These are phyloP conservation scores for Camelina hispida DNA, from an alignment of 345 rosid species.

Conservation along the genomic window DNA sequence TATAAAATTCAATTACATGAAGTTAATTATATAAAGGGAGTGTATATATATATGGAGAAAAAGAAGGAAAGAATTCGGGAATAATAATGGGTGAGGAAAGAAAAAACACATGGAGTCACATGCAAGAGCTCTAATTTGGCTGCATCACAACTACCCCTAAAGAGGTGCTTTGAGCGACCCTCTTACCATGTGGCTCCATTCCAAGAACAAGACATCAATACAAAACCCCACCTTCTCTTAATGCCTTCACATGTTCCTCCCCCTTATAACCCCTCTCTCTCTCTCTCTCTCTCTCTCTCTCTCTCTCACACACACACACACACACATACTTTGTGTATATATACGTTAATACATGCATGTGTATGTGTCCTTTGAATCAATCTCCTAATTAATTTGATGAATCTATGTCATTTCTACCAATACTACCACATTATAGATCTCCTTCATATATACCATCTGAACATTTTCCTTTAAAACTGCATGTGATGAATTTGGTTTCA, in stretches of 20 bases:
- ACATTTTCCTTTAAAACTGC: background rate
- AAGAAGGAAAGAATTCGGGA: slow-evolving; percentile 14
- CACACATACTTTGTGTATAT: background rate
- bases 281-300: slow-evolving; percentile 14
- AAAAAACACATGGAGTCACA: slow-evolving; percentile 52
- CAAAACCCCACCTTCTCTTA: slow-evolving; percentile 48
- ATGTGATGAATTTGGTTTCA: background rate
- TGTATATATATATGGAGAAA: background rate
- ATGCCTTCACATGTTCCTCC: slow-evolving; percentile 46
- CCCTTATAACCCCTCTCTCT: slow-evolving; percentile 24
- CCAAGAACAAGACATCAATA: slow-evolving; percentile 48
- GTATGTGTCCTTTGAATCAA: slow-evolving; percentile 23
- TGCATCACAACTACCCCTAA: slow-evolving; percentile 48
- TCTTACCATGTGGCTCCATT: slow-evolving; percentile 48
- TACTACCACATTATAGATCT: background rate
- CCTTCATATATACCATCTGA: background rate
- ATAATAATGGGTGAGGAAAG: slow-evolving; percentile 39
- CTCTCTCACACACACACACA: background rate
- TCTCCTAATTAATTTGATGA: slow-evolving; percentile 23
- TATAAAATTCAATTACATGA: background rate
- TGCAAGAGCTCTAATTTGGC: slow-evolving; percentile 48
- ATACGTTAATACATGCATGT: slow-evolving; percentile 15
- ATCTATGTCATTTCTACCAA: slow-evolving; percentile 37
- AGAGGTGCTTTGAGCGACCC: slow-evolving; percentile 43
- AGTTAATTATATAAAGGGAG: background rate